phyloP scores from a whole-genome alignment of 768 basidiomycete species.

The Termitomyces sp. region DNA sequence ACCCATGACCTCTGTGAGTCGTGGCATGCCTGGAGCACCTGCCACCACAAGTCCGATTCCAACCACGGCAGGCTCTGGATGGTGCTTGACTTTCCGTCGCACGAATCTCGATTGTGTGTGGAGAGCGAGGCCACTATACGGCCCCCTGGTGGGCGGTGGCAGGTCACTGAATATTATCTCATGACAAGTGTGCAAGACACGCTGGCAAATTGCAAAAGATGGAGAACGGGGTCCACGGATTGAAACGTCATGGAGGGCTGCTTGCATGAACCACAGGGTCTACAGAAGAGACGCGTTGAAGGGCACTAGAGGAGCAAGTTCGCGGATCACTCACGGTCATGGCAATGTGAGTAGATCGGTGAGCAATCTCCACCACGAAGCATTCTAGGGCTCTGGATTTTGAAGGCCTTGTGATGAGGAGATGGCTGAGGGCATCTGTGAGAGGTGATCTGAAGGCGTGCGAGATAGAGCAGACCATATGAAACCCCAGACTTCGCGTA shows the following conservation, averaged over 20 bases:
- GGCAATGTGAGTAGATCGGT: conserved; percentile 91
- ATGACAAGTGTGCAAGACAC: conserved; percentile 86
- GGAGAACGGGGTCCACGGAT: conserved; percentile 51
- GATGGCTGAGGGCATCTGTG: conserved; percentile 55
- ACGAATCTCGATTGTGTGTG: conserved; percentile 44
- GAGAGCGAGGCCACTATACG: conserved; percentile 59
- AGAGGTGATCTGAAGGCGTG: conserved; percentile 1
- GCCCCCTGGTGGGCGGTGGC: conserved; percentile 56
- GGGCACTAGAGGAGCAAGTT: conserved; percentile 1
- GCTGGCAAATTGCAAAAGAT: conserved; percentile 89
- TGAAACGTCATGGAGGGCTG: conserved; percentile 80
- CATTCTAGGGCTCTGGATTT: conserved; percentile 90
- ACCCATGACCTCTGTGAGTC: conserved; percentile 68
- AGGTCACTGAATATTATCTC: conserved; percentile 94
- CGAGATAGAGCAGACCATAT: conserved; percentile 53
- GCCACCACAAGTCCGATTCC: conserved; percentile 83
- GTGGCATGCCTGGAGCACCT: conserved; percentile 71
- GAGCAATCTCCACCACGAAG: conserved; percentile 85
- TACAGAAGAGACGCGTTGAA: conserved; percentile 25
- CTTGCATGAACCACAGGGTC: conserved; percentile 99
- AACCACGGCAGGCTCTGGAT: conserved; percentile 70
- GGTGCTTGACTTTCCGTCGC: conserved; percentile 65
- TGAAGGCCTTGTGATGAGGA: conserved; percentile 89
- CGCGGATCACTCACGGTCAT: conserved; percentile 69
- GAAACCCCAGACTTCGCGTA: conserved; percentile 87